Evolutionary conservation across 345 rosid genomes (phyloP), one percentile per base, ranked within the genome.

Genomic region (Salix arbutifolia): DNA sequence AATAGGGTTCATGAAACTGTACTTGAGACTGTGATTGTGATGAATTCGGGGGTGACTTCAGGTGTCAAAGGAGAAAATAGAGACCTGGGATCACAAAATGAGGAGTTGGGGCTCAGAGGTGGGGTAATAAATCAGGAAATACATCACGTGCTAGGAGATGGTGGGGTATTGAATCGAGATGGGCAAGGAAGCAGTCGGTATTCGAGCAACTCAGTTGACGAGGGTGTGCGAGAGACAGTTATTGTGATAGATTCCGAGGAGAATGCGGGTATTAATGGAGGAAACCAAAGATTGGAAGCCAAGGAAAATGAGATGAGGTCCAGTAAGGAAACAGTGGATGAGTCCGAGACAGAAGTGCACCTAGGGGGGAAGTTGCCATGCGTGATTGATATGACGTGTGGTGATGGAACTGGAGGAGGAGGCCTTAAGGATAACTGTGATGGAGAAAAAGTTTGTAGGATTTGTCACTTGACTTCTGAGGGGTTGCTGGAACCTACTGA

Each of bases 401-500:
- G 75, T 25, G 78, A 73, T 33, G 82, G 69, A 18, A n/a, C 28
- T n/a, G 52, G 61, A 28, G 73, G 81, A 58, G 69, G 84, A 28
- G 76, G 69, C 26, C 25, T 60, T 44, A 82, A 73, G 76, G 86
- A 84, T 78, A 74, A 42, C 40, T 74, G 76, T 26, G 93, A 85
- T 16, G 86, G 86, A 60, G 93, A 91, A 76, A 86, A 70, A 65
- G 86, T 92, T 75, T 95, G 99, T 75, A 87, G 99, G 82, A 95
- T 95, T 77, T 95, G 97, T 82, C 94, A 92, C 77, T 88, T 95
- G 88, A 86, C 71, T 77, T 83, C 91, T 23, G 97, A 92, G 70
- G 93, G 83, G 72, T 65, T 82, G 18, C 53, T 73, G 7, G 89
- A 86, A 80, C 50, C 78, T 26, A 26, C 48, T 19, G 79, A 67